phyloP scores from a whole-genome alignment of 2,329 filamentous ascomycete genomes.

The Penicillium fuscoglaucum region DNA sequence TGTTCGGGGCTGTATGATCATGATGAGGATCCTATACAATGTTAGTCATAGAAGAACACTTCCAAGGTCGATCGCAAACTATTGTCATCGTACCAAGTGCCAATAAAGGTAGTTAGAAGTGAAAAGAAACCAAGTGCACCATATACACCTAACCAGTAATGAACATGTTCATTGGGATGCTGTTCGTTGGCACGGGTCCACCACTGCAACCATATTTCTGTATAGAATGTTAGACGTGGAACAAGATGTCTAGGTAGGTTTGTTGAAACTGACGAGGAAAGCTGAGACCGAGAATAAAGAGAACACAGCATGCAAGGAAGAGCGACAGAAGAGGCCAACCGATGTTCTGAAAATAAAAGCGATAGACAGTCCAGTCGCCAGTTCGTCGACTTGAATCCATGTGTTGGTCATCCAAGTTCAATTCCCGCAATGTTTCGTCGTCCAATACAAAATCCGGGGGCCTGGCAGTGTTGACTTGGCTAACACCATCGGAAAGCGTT shows the following conservation, averaged over 20 bases:
- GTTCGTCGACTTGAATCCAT: constrained; percentile 24
- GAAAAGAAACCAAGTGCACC: constrained; percentile 23
- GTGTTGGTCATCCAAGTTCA: constrained; percentile 22
- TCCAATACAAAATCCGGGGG: constrained; percentile 16
- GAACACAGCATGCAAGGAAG: constrained; percentile 14
- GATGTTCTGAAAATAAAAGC: constrained; percentile 30
- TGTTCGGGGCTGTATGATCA: constrained; percentile 25
- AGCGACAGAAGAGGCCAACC: constrained; percentile 25
- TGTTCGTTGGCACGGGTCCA: constrained; percentile 27
- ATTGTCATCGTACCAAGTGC: constrained; percentile 12
- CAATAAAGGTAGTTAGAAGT: constrained; percentile 14
- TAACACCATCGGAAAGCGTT: constrained; percentile 1
- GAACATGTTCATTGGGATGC: constrained; percentile 22
- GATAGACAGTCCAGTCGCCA: constrained; percentile 39
- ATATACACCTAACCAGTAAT: constrained; percentile 29
- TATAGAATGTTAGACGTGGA: background rate
- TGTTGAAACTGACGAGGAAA: constrained; percentile 25
- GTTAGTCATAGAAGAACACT: background rate
- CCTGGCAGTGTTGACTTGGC: constrained; percentile 1
- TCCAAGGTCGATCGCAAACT: background rate
- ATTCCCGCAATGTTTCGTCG: constrained; percentile 24
- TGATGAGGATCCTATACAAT: constrained; percentile 15
- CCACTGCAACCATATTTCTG: constrained; percentile 30
- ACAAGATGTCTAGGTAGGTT: background rate
- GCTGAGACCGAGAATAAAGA: constrained; percentile 28